Evolutionary conservation across 345 rosid species (phyloP).

Genomic region (Salix exigua): DNA sequence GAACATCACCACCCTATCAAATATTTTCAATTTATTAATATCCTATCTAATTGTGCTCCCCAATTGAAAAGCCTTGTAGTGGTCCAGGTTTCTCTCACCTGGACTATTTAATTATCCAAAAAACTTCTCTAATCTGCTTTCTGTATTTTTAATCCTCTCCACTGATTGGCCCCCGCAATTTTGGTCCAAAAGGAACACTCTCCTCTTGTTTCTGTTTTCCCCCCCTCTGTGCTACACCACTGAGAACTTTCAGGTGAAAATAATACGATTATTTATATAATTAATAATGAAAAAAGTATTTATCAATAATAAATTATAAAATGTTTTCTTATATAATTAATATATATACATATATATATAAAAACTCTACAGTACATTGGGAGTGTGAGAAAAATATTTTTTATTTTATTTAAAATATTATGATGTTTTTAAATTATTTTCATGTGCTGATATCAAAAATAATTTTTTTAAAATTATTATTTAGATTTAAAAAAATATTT

Average conservation of each 20-base stretch:
- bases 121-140: neutral
- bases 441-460: no score
- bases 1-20: neutral
- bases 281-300: no score
- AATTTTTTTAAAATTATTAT: no score
- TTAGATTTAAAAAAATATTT: no score
- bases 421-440: no score
- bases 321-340: no score
- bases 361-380: no score
- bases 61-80: neutral
- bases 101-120: neutral
- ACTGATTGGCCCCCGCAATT: neutral
- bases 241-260: neutral
- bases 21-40: neutral
- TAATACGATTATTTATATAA: no score
- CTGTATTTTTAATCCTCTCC: neutral
- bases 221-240: neutral
- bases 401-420: no score
- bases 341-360: no score
- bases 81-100: neutral
- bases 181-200: neutral
- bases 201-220: neutral
- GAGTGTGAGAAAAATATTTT: no score
- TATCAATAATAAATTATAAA: no score
- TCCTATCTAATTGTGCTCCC: neutral